These are phyloP conservation scores for Solanum tarapatanum DNA, from an alignment of 257 asterid genomes.

Conservation along the genomic window DNA sequence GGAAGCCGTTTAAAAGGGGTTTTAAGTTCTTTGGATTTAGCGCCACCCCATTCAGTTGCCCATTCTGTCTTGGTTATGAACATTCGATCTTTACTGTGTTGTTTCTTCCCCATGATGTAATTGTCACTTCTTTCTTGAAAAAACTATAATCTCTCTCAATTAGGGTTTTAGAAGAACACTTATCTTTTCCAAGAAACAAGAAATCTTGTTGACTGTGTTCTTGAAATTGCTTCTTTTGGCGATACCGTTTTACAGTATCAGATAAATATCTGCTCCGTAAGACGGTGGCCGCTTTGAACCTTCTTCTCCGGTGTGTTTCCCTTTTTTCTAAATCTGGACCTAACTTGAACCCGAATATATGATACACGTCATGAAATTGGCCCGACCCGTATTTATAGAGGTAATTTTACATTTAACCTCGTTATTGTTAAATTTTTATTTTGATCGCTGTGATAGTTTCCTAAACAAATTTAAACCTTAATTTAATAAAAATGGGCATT, in stretches of 20 bases:
- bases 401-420: neutral
- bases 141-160: neutral
- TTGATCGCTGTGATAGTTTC: neutral
- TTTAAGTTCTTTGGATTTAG: constrained; percentile 78
- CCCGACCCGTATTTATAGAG: neutral
- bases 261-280: neutral
- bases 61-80: constrained; percentile 95
- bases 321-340: neutral
- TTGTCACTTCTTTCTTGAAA: neutral
- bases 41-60: constrained; percentile 99
- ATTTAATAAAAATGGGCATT: too few relatives aligned
- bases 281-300: neutral
- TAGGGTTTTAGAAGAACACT: neutral
- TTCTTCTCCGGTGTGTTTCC: neutral
- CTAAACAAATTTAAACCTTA: neutral
- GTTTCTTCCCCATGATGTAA: constrained; percentile 83
- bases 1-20: constrained; percentile 88
- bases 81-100: constrained; percentile 95
- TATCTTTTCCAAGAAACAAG: neutral
- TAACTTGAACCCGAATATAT: neutral
- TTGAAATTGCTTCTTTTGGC: neutral
- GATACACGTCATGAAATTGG: neutral
- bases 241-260: neutral
- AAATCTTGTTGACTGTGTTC: neutral
- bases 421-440: too few relatives aligned